Percentiles rank a stretch among this genome's conserved stretches.
phyloP scores from a whole-genome alignment of 2,329 filamentous ascomycete species.

The Ceratocystis papillata region DNA sequence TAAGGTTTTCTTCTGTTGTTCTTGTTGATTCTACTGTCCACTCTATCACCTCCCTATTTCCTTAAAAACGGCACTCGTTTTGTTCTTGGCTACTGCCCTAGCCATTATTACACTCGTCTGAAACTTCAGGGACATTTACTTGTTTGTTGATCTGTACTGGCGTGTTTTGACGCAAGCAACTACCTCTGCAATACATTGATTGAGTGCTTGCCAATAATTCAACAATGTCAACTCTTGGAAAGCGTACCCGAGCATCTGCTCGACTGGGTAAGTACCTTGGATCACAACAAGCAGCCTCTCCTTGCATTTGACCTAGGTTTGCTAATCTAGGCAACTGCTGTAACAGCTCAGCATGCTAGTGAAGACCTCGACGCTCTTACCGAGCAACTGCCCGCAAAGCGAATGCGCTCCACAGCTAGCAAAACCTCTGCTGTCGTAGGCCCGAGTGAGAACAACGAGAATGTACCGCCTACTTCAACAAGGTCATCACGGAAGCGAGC shows the following conservation, averaged over 20 bases:
- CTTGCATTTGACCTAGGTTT: background rate
- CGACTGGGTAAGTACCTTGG: conserved; percentile 21
- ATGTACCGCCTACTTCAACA: conserved; percentile 15
- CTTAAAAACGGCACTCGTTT: background rate
- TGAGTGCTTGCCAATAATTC: conserved; percentile 1
- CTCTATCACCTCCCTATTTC: background rate
- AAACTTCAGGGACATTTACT: background rate
- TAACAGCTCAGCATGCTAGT: conserved; percentile 5
- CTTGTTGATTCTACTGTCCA: background rate
- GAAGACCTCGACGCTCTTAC: conserved; percentile 10
- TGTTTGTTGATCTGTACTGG: background rate
- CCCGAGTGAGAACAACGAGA: conserved; percentile 17
- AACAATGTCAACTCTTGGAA: conserved; percentile 22
- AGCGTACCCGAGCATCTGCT: conserved; percentile 22
- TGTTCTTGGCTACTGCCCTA: background rate
- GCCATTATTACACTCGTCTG: conserved; percentile 10
- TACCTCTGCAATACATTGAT: conserved; percentile 7
- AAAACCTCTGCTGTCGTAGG: conserved; percentile 3
- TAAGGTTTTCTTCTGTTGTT: background rate
- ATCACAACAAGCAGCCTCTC: background rate
- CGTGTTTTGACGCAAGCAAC: conserved; percentile 1
- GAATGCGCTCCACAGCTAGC: conserved; percentile 6
- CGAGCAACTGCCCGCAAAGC: conserved; percentile 19
- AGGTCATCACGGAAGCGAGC: conserved; percentile 14
- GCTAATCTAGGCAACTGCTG: background rate